Evolutionary conservation across 169 alveolate genomes (phyloP), one percentile per base, ranked within the genome.

Genomic region (Miamiensis avidus): DNA sequence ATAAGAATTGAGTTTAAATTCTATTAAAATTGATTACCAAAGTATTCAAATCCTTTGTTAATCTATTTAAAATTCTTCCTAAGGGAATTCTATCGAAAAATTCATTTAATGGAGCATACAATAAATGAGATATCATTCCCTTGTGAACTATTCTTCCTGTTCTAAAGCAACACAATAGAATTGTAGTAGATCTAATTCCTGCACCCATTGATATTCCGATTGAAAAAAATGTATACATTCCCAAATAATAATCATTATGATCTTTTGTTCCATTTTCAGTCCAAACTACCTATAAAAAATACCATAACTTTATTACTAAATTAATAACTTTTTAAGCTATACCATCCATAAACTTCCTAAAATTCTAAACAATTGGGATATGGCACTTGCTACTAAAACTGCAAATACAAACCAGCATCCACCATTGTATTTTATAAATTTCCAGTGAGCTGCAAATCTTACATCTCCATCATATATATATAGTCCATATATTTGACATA

Each of bases 401-500:
- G 31, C 27, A 29, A 29, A 16, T 27, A 79, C 29, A 65, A 64
- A 79, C 16, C n/a, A 65, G 25, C 34, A 79, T 26, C 84, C 84
- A 49, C 69, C 69, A 49, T 49, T 49, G 4, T 49, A 49, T 11
- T 11, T 20, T 11, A 49, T 49, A 49, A 49, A 49, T 11, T 49
- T 20, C 20, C 20, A 11, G 26, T 20, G 20, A 49, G 20, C 69
- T 49, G 4, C 69, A 11, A 49, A 49, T 49, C 69, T 20, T 11
- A 49, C 69, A 11, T 49, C 20, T 90, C 88, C 90, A 95, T 89
- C 64, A 92, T 82, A 29, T 89, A 78, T 27, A 95, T 89, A 75
- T 86, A 92, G 79, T 95, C 96, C 25, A 89, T 88, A 78, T 84
- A 83, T 31, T 87, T 85, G 0, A 93, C 34, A 81, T 87, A 94